phyloP scores from a whole-genome alignment of 371 early-diverging fungal genomes.

The Circinella umbellata region DNA sequence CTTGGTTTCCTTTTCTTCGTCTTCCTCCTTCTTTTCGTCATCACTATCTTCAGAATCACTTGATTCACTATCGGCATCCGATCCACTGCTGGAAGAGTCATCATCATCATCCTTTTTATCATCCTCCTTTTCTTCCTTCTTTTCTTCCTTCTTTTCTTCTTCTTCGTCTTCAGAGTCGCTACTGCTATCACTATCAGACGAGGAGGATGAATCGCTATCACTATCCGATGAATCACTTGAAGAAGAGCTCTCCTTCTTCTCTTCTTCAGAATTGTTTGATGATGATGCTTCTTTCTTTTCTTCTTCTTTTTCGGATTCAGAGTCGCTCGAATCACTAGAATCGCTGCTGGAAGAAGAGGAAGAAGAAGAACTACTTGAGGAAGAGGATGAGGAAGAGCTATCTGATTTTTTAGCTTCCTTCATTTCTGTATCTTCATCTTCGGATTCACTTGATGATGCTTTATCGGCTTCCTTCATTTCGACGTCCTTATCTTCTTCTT shows the following conservation, averaged over 20 bases:
- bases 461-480: slow-evolving; percentile 11
- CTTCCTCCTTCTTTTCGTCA: slow-evolving; percentile 10
- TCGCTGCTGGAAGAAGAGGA: slow-evolving; percentile 1
- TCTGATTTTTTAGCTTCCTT: slow-evolving; percentile 14
- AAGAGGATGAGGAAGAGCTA: too few relatives aligned
- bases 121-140: too few relatives aligned
- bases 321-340: slow-evolving; percentile 13
- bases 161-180: slow-evolving; percentile 22
- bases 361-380: too few relatives aligned
- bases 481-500: slow-evolving; percentile 11
- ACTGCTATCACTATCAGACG: slow-evolving; percentile 16
- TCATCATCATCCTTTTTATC: slow-evolving; percentile 26
- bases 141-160: too few relatives aligned
- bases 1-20: neutral
- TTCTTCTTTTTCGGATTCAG: slow-evolving; percentile 13
- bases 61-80: slow-evolving; percentile 27
- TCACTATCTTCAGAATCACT: slow-evolving; percentile 22
- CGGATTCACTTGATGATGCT: slow-evolving; percentile 9
- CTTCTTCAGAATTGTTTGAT: slow-evolving; percentile 18
- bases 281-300: slow-evolving; percentile 11
- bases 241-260: slow-evolving; percentile 10
- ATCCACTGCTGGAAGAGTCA: slow-evolving; percentile 13
- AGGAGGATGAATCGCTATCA: slow-evolving; percentile 11
- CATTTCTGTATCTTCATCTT: slow-evolving; percentile 14
- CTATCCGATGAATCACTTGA: slow-evolving; percentile 4